These are phyloP conservation scores for Phytophthora pseudosyringae DNA, from an alignment of 352 stramenopile genomes.

Conservation along the genomic window DNA sequence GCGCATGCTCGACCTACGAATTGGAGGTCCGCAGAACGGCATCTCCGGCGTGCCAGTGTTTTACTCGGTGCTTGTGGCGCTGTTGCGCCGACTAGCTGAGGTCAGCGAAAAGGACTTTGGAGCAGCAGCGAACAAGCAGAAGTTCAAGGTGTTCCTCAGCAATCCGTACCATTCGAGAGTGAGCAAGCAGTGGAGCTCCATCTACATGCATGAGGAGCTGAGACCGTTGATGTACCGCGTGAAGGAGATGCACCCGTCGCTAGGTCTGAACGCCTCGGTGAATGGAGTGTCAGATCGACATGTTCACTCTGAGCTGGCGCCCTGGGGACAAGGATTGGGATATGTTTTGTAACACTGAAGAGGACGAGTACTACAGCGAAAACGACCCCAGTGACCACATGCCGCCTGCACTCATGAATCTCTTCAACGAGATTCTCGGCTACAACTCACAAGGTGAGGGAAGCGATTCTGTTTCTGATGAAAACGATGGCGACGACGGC, in stretches of 20 bases:
- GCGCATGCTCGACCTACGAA: constrained; percentile 26
- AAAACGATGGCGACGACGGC: not conserved
- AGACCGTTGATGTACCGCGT: constrained; percentile 13
- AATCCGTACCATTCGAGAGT: constrained; percentile 20
- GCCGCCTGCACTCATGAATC: constrained; percentile 2
- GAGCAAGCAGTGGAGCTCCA: constrained; percentile 10
- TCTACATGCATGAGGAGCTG: constrained; percentile 18
- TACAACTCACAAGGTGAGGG: constrained; percentile 1
- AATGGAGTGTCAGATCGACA: constrained; percentile 11
- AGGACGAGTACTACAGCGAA: constrained; percentile 13
- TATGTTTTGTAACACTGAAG: constrained; percentile 9
- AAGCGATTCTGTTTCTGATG: not conserved
- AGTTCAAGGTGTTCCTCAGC: constrained; percentile 12
- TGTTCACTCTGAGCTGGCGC: constrained; percentile 18
- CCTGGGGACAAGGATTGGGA: constrained; percentile 7
- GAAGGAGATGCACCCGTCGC: constrained; percentile 16
- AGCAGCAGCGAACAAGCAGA: constrained; percentile 1
- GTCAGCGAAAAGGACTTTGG: constrained; percentile 19
- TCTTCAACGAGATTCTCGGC: constrained; percentile 19
- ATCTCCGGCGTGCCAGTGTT: constrained; percentile 9
- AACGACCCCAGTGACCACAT: constrained; percentile 2
- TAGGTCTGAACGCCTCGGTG: constrained; percentile 7
- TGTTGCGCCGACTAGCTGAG: constrained; percentile 3
- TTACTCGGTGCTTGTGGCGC: constrained; percentile 15
- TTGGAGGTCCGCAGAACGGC: constrained; percentile 29